Conservation (phyloP, 1,284 basidiomycete genomes). For the Cutaneotrichosporon curvatum region DNA sequence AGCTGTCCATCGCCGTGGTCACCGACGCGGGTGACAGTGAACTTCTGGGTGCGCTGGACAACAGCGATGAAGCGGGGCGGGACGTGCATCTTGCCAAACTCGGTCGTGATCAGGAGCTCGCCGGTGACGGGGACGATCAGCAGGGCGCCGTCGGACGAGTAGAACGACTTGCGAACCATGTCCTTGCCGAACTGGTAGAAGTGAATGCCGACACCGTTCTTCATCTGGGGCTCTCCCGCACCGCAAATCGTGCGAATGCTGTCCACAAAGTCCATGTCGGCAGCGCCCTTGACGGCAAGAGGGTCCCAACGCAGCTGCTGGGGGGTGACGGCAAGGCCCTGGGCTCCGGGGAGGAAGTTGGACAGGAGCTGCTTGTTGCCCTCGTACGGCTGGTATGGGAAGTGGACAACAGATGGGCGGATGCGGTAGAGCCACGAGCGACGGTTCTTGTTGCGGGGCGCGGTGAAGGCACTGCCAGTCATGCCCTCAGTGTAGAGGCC, state of each 20-base stretch:
- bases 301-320: constrained; percentile 62
- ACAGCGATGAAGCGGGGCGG: constrained; percentile 58
- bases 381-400: constrained; percentile 9
- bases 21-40: constrained; percentile 48
- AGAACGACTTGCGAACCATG: constrained; percentile 61
- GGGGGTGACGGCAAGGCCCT: constrained; percentile 47
- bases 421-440: constrained; percentile 47
- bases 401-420: constrained; percentile 61
- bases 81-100: constrained; percentile 63
- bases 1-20: background rate
- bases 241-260: constrained; percentile 61
- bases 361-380: constrained; percentile 7
- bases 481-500: constrained; percentile 58
- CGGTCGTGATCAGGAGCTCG: constrained; percentile 61
- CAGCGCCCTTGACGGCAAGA: constrained; percentile 38
- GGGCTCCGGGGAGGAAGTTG: constrained; percentile 6
- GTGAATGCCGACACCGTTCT: constrained; percentile 58
- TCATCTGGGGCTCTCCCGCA: constrained; percentile 57
- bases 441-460: constrained; percentile 52
- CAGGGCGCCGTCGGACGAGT: constrained; percentile 62
- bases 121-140: constrained; percentile 61
- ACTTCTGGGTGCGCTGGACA: constrained; percentile 59
- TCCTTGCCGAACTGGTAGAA: constrained; percentile 57
- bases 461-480: constrained; percentile 55
- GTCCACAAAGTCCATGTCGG: constrained; percentile 54